Evolutionary conservation across 78 protist genomes (phyloP).

Genomic region (Creolimax fragrantissima): DNA sequence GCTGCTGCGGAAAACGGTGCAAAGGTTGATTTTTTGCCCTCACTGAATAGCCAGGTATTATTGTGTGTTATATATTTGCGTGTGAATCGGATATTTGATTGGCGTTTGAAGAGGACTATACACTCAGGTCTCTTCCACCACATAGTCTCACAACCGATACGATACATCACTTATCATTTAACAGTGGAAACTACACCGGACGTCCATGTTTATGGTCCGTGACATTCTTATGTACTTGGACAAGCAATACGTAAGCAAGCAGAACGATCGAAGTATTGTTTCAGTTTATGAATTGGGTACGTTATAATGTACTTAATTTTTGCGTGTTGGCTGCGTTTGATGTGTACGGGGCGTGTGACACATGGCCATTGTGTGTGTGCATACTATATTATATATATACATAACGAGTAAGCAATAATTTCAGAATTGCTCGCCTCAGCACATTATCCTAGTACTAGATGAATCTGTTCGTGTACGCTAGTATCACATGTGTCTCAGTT

Average conservation of each 20-base stretch:
- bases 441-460: too few relatives aligned
- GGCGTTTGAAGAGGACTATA: not conserved
- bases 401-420: too few relatives aligned
- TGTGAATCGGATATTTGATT: not conserved
- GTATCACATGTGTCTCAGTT: too few relatives aligned
- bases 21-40: not conserved
- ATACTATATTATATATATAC: too few relatives aligned
- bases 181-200: slow-evolving; percentile 66
- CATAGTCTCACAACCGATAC: not conserved
- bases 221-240: slow-evolving; percentile 91
- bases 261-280: too few relatives aligned
- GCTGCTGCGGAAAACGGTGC: slow-evolving; percentile 35
- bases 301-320: not conserved
- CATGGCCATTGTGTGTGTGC: too few relatives aligned
- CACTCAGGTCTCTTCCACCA: not conserved
- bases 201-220: slow-evolving; percentile 72
- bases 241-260: slow-evolving; percentile 55
- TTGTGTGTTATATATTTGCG: not conserved
- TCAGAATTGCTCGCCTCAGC: too few relatives aligned
- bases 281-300: slow-evolving; percentile 54
- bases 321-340: too few relatives aligned
- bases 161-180: slow-evolving; percentile 31
- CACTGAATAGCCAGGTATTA: not conserved
- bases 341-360: too few relatives aligned
- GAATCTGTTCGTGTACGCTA: too few relatives aligned